Percentiles rank a stretch among this genome's conserved stretches.
phyloP scores from a whole-genome alignment of 208 protist species.

The Phytomonas francai region DNA sequence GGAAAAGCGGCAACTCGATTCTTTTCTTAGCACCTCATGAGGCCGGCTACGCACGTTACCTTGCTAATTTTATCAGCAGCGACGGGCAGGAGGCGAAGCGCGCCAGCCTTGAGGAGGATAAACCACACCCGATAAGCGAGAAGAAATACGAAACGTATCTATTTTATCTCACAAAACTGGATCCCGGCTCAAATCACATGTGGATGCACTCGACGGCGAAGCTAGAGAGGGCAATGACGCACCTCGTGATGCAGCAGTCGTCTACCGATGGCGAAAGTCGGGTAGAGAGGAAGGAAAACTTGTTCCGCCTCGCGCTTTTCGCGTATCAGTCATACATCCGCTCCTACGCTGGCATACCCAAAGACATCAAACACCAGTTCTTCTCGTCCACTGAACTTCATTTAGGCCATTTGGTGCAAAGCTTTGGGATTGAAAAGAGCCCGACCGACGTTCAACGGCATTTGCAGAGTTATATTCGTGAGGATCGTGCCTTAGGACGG shows the following conservation, averaged over 20 bases:
- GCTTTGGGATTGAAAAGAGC: constrained; percentile 86
- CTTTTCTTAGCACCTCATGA: constrained; percentile 92
- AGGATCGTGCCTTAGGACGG: constrained; percentile 57
- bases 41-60: constrained; percentile 76
- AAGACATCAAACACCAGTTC: constrained; percentile 39
- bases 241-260: constrained; percentile 52
- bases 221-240: constrained; percentile 90
- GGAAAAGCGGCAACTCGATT: constrained; percentile 87
- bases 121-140: constrained; percentile 68
- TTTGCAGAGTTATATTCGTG: constrained; percentile 45
- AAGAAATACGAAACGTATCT: constrained; percentile 75
- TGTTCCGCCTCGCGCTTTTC: constrained; percentile 93
- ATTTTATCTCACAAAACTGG: constrained; percentile 94
- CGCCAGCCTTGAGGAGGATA: constrained; percentile 14
- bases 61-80: constrained; percentile 71
- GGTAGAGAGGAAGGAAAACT: constrained; percentile 80
- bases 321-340: constrained; percentile 97
- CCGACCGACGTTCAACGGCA: constrained; percentile 73
- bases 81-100: constrained; percentile 26
- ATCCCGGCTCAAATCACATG: constrained; percentile 91
- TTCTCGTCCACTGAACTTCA: constrained; percentile 87
- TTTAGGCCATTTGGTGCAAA: constrained; percentile 90
- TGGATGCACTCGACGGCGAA: constrained; percentile 91
- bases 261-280: not conserved
- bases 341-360: constrained; percentile 91